Base-by-base conservation (phyloP, 1,139 yeast genomes). In the Candida freyschussii region DNA sequence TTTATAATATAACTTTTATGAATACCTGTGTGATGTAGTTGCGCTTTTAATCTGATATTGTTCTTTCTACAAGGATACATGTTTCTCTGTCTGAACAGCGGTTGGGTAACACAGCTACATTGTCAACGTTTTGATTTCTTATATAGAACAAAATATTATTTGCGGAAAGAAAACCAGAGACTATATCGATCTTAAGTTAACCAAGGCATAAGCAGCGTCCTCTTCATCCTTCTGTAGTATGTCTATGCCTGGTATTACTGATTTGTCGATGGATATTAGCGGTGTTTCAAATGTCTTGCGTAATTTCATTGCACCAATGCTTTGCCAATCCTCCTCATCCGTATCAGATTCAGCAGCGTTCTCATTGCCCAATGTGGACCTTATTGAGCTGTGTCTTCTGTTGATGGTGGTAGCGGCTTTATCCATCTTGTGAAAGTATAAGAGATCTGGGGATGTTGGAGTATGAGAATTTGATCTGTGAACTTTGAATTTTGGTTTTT, bases 301-400 rank as follows among this genome's bases (percentile, higher is more conserved):
- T 33, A 79, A 57, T 27, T 69, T 60, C 29, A 69, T 80, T 0
- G 96, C 86, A 2, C 96, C 96, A 34, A 87, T 80, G 0, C 86
- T 65, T 42, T 78, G 84, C 97, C 97, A 87, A 59, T 87, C 96
- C 56, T 87, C 97, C 53, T 89, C 96, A 58, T 87, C 97, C 0
- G 95, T 85, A 49, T 84, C 79, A 6, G 43, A 40, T 11, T 36
- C 41, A n/a, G 24, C 30, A 6, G 28, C 41, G 10, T 32, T 27
- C 11, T 39, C 41, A 8, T 24, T 38, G n/a, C 17, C 16, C 13
- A 48, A 24, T 2, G 54, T 50, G 7, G 54, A 50, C 40, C 54
- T 42, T 31, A 48, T 43, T 11, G 50, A 39, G 33, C 46, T 37
- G 37, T 52, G 42, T 48, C 57, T 34, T 43, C 50, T 29, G 41